Evolutionary conservation across 2,329 filamentous ascomycete genomes (phyloP).

Genomic region (Septoria petroselini): DNA sequence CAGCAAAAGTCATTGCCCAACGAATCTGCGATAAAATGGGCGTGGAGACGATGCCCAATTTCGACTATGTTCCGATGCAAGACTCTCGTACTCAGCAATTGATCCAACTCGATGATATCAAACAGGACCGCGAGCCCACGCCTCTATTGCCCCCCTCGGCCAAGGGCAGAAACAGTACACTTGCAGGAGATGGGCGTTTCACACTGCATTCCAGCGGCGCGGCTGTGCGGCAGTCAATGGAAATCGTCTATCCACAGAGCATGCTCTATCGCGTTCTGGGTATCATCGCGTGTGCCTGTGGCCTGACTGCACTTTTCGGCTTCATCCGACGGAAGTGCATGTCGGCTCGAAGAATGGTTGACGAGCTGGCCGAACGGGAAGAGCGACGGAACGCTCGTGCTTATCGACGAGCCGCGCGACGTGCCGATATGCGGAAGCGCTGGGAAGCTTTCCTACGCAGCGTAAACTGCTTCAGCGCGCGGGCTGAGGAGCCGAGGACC

Average conservation of each 20-base stretch:
- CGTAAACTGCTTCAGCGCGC: constrained; percentile 34
- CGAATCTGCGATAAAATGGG: constrained; percentile 36
- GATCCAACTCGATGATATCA: constrained; percentile 20
- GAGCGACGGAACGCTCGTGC: constrained; percentile 52
- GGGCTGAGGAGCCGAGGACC: constrained; percentile 36
- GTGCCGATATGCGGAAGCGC: constrained; percentile 51
- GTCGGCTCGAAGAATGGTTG: constrained; percentile 50
- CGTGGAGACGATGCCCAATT: constrained; percentile 24
- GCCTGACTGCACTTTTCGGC: constrained; percentile 45
- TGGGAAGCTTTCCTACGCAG: constrained; percentile 41
- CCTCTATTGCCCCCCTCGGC: not conserved
- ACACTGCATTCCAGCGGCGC: constrained; percentile 17
- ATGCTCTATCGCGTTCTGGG: constrained; percentile 43
- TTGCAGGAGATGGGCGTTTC: constrained; percentile 18
- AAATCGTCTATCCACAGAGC: constrained; percentile 26
- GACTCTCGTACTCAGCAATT: constrained; percentile 24
- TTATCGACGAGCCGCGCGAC: constrained; percentile 54
- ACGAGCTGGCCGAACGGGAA: constrained; percentile 54
- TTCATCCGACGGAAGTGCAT: constrained; percentile 50
- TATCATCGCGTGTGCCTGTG: constrained; percentile 45
- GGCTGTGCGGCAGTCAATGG: constrained; percentile 20
- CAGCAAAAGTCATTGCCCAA: constrained; percentile 40
- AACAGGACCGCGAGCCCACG: constrained; percentile 8
- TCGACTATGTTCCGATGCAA: constrained; percentile 26
- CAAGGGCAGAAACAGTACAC: constrained; percentile 20